Evolutionary conservation across 768 basidiomycete species (phyloP), one percentile per base, ranked within the genome.

Genomic region (Mycena olivaceomarginata): DNA sequence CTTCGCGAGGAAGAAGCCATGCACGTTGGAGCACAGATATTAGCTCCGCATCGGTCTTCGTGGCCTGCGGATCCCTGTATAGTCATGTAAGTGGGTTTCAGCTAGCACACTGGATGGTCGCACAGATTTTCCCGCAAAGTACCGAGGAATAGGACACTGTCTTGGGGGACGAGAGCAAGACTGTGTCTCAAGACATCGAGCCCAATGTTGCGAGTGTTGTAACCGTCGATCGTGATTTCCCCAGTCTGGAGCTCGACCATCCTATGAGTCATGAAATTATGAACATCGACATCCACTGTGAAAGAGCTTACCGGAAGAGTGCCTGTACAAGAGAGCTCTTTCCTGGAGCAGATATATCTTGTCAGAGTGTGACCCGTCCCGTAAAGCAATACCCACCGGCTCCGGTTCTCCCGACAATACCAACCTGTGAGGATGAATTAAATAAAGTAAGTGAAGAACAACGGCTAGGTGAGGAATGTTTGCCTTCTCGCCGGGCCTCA

Each of bases 121-220:
- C 43, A 86, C 90, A 91, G 74, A 82, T 90, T 89, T 76, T 92
- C 84, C 77, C 91, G 83, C 51, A 91, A 77, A 0, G 89, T 89
- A 0, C 90, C 90, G 16, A 88, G 77, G 82, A 92, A 93, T 20
- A 93, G 82, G 20, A 89, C 88, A 20, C 86, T 87, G 57, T 93
- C 92, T 83, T 94, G 95, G 1, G 94, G 95, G 16, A 96, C 94
- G 53, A 95, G 88, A 5, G 93, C 91, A 4, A 95, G 83, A 20
- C 90, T 86, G 25, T 84, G 83, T 5, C 93, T 88, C 2, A 94
- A 85, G 18, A 81, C 87, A 72, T 91, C 89, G 12, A 95, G 86
- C 0, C 92, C 93, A 37, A 95, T 86, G 20, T 86, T 82, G 25
- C 83, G 83, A 75, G 91, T 92, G 79, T 94, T 88, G 40, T 83